Conservation (phyloP, 176 grass and related monocot genomes). For the Triticum timopheevii region DNA sequence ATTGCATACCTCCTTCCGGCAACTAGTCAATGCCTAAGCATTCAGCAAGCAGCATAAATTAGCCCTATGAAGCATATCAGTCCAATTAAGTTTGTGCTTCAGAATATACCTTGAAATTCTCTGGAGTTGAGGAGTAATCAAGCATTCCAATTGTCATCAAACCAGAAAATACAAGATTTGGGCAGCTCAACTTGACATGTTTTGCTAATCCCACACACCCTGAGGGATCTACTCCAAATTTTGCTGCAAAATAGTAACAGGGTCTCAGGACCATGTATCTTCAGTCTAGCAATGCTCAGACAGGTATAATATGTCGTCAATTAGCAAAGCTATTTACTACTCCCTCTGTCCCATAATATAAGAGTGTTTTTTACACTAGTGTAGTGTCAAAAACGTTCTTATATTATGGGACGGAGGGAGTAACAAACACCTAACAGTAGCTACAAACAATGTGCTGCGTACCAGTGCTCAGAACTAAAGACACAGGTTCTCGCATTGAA, state of each 20-base stretch:
- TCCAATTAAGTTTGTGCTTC: not conserved
- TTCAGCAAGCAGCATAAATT: slow-evolving; percentile 19
- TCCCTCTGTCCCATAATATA: too few relatives aligned
- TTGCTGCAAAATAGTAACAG: slow-evolving; percentile 58
- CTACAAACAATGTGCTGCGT: not conserved
- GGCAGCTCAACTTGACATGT: slow-evolving; percentile 84
- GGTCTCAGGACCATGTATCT: slow-evolving; percentile 7
- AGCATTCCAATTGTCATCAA: slow-evolving; percentile 99
- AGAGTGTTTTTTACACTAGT: too few relatives aligned
- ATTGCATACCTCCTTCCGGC: slow-evolving; percentile 64
- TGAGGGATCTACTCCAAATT: slow-evolving; percentile 87
- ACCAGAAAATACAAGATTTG: slow-evolving; percentile 95
- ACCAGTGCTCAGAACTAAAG: not conserved
- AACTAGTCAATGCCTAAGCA: slow-evolving; percentile 51
- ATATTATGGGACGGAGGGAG: too few relatives aligned
- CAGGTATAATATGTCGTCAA: not conserved
- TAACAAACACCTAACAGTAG: not conserved
- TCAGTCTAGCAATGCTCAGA: not conserved
- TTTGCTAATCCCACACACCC: slow-evolving; percentile 76
- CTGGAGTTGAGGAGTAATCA: slow-evolving; percentile 91
- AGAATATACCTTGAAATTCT: slow-evolving; percentile 81
- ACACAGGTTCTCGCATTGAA: not conserved
- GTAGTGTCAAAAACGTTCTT: too few relatives aligned
- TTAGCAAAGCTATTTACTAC: not conserved
- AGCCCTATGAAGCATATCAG: not conserved